Evolutionary conservation across 2,329 filamentous ascomycete genomes (phyloP).

Genomic region (Elsinoe arachidis): DNA sequence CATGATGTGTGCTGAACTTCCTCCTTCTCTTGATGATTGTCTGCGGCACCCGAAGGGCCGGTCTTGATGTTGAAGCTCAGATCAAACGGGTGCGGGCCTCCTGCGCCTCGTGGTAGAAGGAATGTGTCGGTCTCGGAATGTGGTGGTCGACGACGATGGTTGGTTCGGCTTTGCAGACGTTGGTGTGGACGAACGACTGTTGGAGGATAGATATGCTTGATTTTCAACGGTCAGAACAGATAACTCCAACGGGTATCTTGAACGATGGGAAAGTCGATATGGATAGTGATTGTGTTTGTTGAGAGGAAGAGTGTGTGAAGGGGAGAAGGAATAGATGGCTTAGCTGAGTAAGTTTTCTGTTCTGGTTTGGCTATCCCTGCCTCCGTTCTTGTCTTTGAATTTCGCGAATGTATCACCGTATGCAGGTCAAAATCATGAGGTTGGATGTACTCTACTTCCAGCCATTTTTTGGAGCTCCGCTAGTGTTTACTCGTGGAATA

Average conservation of each 20-base stretch:
- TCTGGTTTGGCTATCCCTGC: constrained; percentile 1
- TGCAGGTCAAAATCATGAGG: constrained; percentile 14
- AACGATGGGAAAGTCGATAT: background rate
- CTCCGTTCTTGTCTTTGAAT: background rate
- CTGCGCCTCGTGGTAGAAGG: constrained; percentile 1
- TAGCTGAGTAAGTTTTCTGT: constrained; percentile 14
- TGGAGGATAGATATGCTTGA: constrained; percentile 7
- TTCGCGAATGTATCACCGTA: constrained; percentile 4
- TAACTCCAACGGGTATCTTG: constrained; percentile 1
- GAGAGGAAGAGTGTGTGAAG: background rate
- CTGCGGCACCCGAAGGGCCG: constrained; percentile 12
- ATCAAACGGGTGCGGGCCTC: background rate
- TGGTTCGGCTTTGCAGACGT: constrained; percentile 7
- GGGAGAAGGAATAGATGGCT: constrained; percentile 10
- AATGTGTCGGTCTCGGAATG: constrained; percentile 11
- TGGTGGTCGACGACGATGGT: background rate
- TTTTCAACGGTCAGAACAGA: constrained; percentile 11
- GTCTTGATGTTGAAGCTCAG: background rate
- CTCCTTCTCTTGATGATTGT: constrained; percentile 1
- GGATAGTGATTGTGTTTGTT: constrained; percentile 10
- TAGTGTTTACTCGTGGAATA: background rate
- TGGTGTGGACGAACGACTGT: background rate
- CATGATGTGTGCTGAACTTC: constrained; percentile 23
- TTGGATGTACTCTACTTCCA: constrained; percentile 12
- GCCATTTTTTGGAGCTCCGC: constrained; percentile 7